A percentile compares a stretch with the other conserved stretches of the same genome.
phyloP scores from a whole-genome alignment of 148 eudicot genomes.

The Drosera capensis region DNA sequence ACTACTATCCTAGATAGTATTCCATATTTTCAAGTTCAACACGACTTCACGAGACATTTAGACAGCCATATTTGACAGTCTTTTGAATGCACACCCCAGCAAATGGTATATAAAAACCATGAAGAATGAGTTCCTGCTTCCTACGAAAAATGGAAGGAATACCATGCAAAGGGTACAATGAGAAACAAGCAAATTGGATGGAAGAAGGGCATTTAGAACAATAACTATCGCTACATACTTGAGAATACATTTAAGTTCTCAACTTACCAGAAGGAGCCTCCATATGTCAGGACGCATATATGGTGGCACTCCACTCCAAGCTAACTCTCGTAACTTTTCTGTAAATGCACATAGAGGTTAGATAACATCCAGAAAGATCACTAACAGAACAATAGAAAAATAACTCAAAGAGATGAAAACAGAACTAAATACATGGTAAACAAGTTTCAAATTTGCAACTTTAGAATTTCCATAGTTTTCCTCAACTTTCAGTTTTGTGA shows the following conservation, averaged over 20 bases:
- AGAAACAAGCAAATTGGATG: no score
- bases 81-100: neutral
- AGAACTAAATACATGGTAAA: no score
- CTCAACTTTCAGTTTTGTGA: no score
- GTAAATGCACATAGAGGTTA: no score
- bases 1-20: no score
- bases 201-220: no score
- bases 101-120: neutral
- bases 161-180: no score
- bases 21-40: no score
- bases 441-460: neutral
- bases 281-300: conserved; percentile 81
- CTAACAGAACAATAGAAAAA: neutral
- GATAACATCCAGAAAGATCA: no score
- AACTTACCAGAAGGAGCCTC: conserved; percentile 88
- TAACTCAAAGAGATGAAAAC: neutral
- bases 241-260: neutral
- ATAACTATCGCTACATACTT: neutral
- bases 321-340: conserved; percentile 79
- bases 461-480: no score
- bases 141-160: no score
- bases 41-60: neutral
- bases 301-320: conserved; percentile 95
- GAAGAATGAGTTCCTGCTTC: no score
- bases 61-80: neutral